Percentiles rank a stretch among this genome's conserved stretches.
These are phyloP conservation scores for Aspergillus heteromorphus DNA, from an alignment of 495 filamentous ascomycete genomes.

Conservation along the genomic window DNA sequence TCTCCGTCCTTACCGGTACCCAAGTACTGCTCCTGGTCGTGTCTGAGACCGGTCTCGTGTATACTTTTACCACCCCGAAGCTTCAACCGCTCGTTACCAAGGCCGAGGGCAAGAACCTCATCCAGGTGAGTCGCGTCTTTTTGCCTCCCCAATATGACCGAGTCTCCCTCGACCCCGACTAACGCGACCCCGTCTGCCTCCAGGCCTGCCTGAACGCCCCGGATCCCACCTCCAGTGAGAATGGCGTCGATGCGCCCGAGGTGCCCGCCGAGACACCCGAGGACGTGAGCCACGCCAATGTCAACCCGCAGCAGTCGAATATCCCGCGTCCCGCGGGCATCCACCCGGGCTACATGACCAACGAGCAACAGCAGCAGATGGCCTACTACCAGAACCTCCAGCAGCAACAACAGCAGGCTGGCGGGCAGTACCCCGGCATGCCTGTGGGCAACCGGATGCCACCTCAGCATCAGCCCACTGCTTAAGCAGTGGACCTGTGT, in stretches of 20 bases:
- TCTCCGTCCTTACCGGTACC: slow-evolving; percentile 95
- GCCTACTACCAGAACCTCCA: slow-evolving; percentile 55
- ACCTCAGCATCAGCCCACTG: slow-evolving; percentile 48
- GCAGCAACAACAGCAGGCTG: slow-evolving; percentile 51
- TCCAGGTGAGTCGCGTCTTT: slow-evolving; percentile 66
- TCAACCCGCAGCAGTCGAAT: slow-evolving; percentile 47
- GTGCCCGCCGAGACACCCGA: slow-evolving; percentile 53
- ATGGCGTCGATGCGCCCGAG: slow-evolving; percentile 71
- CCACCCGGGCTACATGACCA: slow-evolving; percentile 51
- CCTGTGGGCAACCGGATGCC: slow-evolving; percentile 52
- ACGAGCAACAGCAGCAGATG: slow-evolving; percentile 54
- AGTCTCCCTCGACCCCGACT: not conserved
- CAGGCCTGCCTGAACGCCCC: slow-evolving; percentile 96
- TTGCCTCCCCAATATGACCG: not conserved
- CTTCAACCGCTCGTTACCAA: slow-evolving; percentile 98
- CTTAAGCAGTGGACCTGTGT: slow-evolving; percentile 48
- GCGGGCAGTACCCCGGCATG: slow-evolving; percentile 52
- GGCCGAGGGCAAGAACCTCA: slow-evolving; percentile 98
- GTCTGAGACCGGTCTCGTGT: slow-evolving; percentile 96
- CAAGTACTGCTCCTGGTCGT: slow-evolving; percentile 97
- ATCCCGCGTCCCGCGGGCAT: slow-evolving; percentile 46
- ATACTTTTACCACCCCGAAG: slow-evolving; percentile 99
- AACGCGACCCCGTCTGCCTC: slow-evolving; percentile 4
- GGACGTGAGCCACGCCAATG: slow-evolving; percentile 48
- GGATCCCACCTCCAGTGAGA: slow-evolving; percentile 84